A percentile compares a stretch with the other conserved stretches of the same genome.
Conservation (phyloP, 2,329 filamentous ascomycete species). For the Moelleriella libera region DNA sequence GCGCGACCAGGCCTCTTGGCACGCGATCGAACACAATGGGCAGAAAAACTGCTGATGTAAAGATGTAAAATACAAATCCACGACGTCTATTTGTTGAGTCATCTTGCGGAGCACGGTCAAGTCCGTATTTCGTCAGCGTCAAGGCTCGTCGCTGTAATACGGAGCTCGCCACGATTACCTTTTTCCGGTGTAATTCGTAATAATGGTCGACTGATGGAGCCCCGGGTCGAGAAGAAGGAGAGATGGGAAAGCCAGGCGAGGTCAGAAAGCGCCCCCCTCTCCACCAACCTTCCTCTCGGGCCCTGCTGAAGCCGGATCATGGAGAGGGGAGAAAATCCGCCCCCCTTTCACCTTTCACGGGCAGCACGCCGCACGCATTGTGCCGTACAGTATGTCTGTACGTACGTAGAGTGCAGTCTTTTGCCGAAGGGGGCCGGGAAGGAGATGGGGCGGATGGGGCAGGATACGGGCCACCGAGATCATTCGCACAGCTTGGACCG, state of each 20-base stretch:
- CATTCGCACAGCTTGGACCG: neutral
- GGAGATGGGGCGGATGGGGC: neutral
- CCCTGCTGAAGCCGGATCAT: slow-evolving; percentile 2
- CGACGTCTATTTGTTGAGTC: no score
- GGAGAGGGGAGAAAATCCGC: slow-evolving; percentile 1
- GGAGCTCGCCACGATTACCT: neutral
- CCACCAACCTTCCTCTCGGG: slow-evolving; percentile 11
- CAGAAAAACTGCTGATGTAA: no score
- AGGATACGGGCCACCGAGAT: neutral
- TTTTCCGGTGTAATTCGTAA: neutral
- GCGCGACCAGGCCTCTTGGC: no score
- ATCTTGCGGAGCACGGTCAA: neutral
- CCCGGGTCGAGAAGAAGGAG: neutral
- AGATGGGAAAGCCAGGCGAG: neutral
- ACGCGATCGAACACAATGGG: neutral
- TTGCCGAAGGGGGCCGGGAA: neutral
- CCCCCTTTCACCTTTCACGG: no score
- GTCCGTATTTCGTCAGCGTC: neutral
- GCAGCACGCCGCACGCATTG: no score
- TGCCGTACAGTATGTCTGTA: no score
- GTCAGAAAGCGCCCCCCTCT: slow-evolving; percentile 5
- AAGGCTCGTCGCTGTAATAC: neutral
- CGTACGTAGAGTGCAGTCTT: no score
- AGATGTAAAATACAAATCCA: no score
- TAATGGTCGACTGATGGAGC: no score